Evolutionary conservation across 768 basidiomycete species (phyloP).

Genomic region (Crepidotus variabilis): DNA sequence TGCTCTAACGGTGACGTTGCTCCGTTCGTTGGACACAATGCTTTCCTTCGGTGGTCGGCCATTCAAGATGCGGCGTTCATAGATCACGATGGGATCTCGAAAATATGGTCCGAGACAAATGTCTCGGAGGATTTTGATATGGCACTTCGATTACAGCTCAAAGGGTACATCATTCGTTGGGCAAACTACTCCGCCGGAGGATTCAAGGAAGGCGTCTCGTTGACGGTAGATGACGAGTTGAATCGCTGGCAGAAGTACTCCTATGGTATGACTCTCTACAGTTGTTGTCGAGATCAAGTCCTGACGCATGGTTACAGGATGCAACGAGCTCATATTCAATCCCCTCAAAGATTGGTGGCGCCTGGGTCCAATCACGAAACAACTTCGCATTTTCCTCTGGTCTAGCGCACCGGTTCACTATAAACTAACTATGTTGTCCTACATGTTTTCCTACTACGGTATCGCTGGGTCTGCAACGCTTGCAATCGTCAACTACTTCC

Average conservation of each 20-base stretch:
- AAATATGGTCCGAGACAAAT: slow-evolving; percentile 82
- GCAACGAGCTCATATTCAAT: slow-evolving; percentile 81
- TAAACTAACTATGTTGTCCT: slow-evolving; percentile 77
- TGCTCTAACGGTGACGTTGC: slow-evolving; percentile 80
- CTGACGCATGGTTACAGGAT: slow-evolving; percentile 34
- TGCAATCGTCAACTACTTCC: slow-evolving; percentile 65
- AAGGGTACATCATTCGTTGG: slow-evolving; percentile 80
- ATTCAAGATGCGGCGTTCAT: slow-evolving; percentile 81
- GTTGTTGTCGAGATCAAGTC: background rate
- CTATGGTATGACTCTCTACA: slow-evolving; percentile 43
- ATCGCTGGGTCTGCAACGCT: slow-evolving; percentile 62
- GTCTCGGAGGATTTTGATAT: slow-evolving; percentile 86
- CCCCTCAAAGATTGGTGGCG: slow-evolving; percentile 76
- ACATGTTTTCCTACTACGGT: slow-evolving; percentile 63
- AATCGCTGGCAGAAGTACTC: slow-evolving; percentile 92
- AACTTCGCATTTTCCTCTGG: slow-evolving; percentile 76
- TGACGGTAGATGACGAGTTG: slow-evolving; percentile 87
- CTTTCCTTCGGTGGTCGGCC: slow-evolving; percentile 87
- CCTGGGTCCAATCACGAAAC: slow-evolving; percentile 79
- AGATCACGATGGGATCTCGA: slow-evolving; percentile 63
- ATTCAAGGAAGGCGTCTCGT: slow-evolving; percentile 89
- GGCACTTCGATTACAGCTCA: slow-evolving; percentile 58
- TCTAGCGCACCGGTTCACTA: slow-evolving; percentile 75
- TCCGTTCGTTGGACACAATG: slow-evolving; percentile 85
- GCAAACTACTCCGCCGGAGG: slow-evolving; percentile 81